Conservation (phyloP, 1,284 basidiomycete species). For the Mixia osmundae region DNA sequence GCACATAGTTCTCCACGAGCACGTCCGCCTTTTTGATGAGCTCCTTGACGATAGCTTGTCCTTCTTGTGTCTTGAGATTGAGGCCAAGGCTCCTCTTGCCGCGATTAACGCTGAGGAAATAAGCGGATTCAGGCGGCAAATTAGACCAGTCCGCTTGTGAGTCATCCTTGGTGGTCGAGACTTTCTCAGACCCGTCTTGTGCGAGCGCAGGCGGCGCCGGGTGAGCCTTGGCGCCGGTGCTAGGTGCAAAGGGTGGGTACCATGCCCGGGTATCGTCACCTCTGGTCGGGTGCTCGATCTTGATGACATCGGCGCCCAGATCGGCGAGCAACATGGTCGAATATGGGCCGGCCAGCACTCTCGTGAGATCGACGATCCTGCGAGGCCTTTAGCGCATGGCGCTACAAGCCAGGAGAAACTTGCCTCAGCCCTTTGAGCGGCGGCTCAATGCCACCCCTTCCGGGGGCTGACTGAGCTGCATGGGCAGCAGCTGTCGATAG, state of each 20-base stretch:
- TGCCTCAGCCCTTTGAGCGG: constrained; percentile 58
- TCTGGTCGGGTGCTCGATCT: constrained; percentile 30
- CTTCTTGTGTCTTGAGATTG: constrained; percentile 58
- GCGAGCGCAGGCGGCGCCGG: too few species aligned
- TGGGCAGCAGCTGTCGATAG: too few species aligned
- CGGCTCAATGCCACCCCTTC: constrained; percentile 30
- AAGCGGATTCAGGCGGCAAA: constrained; percentile 71
- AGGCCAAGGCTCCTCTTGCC: constrained; percentile 34
- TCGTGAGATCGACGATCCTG: constrained; percentile 59
- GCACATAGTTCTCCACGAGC: constrained; percentile 15
- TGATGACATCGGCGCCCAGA: constrained; percentile 71
- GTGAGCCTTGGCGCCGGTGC: too few species aligned
- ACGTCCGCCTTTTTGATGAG: constrained; percentile 57
- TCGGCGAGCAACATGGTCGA: constrained; percentile 78
- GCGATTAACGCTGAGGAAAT: constrained; percentile 71
- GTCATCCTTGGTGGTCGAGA: constrained; percentile 19
- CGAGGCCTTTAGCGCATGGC: too few species aligned
- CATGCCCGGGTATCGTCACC: constrained; percentile 67
- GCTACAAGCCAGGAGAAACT: too few species aligned
- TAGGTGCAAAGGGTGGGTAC: constrained; percentile 5
- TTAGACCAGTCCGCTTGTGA: constrained; percentile 29
- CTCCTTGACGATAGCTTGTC: constrained; percentile 48
- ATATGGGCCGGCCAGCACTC: constrained; percentile 70
- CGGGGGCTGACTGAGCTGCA: too few species aligned
- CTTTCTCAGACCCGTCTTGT: background rate